Percentiles rank a stretch among this genome's conserved stretches.
These are phyloP conservation scores for Niebla homalea DNA, from an alignment of 495 filamentous ascomycete species.

Conservation along the genomic window DNA sequence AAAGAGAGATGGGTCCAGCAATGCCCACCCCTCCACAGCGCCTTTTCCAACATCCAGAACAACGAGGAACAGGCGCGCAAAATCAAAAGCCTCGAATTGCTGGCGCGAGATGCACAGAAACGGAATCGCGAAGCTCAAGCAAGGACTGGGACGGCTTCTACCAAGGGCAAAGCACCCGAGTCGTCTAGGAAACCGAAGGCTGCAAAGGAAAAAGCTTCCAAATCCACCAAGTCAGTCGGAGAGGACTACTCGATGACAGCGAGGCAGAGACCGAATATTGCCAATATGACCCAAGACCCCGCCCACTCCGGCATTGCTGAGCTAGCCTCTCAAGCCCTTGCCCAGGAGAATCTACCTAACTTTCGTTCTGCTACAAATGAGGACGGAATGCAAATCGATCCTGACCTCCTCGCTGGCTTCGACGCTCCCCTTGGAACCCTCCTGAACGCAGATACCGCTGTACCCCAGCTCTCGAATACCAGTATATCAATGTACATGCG, in stretches of 20 bases:
- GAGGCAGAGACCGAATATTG: no score
- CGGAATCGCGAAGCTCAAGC: constrained; percentile 55
- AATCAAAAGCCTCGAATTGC: constrained; percentile 51
- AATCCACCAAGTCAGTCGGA: neutral
- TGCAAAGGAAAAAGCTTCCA: constrained; percentile 26
- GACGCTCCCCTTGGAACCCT: constrained; percentile 14
- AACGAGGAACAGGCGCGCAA: constrained; percentile 44
- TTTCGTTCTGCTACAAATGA: constrained; percentile 31
- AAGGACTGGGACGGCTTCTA: constrained; percentile 28
- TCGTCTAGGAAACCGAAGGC: neutral
- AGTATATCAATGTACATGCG: constrained; percentile 51
- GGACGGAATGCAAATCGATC: constrained; percentile 53
- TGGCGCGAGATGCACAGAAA: constrained; percentile 65
- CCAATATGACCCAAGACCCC: no score
- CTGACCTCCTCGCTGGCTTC: constrained; percentile 40
- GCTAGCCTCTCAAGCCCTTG: constrained; percentile 38
- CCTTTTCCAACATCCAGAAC: constrained; percentile 32
- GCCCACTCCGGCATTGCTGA: constrained; percentile 29
- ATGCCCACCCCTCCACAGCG: constrained; percentile 41
- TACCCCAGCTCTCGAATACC: constrained; percentile 17
- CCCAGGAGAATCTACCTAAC: constrained; percentile 32
- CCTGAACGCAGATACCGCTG: constrained; percentile 23
- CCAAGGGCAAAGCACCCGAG: neutral
- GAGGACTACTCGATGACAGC: neutral
- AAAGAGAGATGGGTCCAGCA: constrained; percentile 54